phyloP scores from a whole-genome alignment of 73 alveolate genomes.

The Uronychia binucleata region DNA sequence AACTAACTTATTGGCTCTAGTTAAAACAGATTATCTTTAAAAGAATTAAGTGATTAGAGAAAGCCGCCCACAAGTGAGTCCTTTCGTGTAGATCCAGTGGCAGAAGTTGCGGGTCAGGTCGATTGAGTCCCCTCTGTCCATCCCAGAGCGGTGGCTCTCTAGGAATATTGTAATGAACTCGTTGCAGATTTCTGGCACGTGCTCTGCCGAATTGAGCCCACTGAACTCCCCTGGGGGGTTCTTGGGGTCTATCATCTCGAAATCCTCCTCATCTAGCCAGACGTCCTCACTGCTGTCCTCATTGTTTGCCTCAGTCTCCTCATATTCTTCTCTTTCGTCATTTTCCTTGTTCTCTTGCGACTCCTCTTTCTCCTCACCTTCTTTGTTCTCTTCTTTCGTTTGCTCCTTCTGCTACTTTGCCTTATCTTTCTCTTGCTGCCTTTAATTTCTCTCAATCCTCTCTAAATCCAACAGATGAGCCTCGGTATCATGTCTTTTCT shows the following conservation, averaged over 20 bases:
- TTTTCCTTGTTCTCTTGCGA: background rate
- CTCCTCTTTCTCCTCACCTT: background rate
- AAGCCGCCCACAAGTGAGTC: conserved; percentile 44
- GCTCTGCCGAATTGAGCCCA: conserved; percentile 47
- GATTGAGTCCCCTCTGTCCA: conserved; percentile 59
- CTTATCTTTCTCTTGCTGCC: conserved; percentile 25
- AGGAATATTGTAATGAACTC: conserved; percentile 54
- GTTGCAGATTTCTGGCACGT: conserved; percentile 67
- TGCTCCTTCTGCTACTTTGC: background rate
- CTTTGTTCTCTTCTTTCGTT: conserved; percentile 5
- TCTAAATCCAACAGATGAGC: background rate
- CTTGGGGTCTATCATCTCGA: conserved; percentile 1
- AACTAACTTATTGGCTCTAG: too few relatives aligned
- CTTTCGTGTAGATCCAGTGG: conserved; percentile 47
- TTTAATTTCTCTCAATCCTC: background rate
- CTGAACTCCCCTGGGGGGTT: conserved; percentile 26
- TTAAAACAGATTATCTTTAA: too few relatives aligned
- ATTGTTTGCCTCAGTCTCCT: background rate
- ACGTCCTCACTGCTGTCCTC: background rate
- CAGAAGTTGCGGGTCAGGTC: conserved; percentile 72
- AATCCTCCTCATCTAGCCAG: conserved; percentile 8
- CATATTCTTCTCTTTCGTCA: background rate
- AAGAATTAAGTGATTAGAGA: background rate
- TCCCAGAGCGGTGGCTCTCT: conserved; percentile 14
- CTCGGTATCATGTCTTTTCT: conserved; percentile 16